Evolutionary conservation across 2,329 filamentous ascomycete species (phyloP), one percentile per base, ranked within the genome.

Genomic region (Botryotinia narcissicola): DNA sequence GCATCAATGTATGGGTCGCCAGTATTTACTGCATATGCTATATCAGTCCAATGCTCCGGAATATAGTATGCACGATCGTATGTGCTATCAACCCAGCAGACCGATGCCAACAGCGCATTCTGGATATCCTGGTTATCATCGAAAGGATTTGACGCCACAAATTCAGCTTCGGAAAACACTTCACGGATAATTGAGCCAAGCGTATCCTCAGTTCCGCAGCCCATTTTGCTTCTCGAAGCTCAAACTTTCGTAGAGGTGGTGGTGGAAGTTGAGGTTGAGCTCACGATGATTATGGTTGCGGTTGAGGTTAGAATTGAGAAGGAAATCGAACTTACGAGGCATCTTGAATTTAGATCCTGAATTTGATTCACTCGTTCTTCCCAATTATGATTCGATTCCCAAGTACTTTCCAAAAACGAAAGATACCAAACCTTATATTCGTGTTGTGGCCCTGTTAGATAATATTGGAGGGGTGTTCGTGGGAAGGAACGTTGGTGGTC

Each of bases 241-340:
- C 8, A 42, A 12, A 12, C 29, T 54, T 54, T 51, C 37, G 32
- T 29, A 29, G 5, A 44, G 8, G 37, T 44, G 37, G 61, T 29
- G 18, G 48, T 42, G 2, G 35, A 29, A 54, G 18, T 67, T 37
- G 64, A 48, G 37, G 4, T 67, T 37, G n/a, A 7, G n/a, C 51
- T 32, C n/a, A n/a, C 51, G n/a, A 32, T 22, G n/a, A 20, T 48
- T 48, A 44, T 10, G 42, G 62, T 64, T 64, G 20, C 3, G 22
- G 42, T 48, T 66, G 44, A 25, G 22, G 51, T 60, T 35, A 29
- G 40, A 48, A 48, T 42, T 20, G 59, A 64, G 42, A 29, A 29
- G 44, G 46, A 40, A 37, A 61, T 63, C 10, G 35, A 29, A 71
- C 70, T 71, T 66, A 71, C 70, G n/a, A 71, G 70, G 70, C 70